phyloP scores from a whole-genome alignment of 176 grass and related monocot species.

The Guadua angustifolia region DNA sequence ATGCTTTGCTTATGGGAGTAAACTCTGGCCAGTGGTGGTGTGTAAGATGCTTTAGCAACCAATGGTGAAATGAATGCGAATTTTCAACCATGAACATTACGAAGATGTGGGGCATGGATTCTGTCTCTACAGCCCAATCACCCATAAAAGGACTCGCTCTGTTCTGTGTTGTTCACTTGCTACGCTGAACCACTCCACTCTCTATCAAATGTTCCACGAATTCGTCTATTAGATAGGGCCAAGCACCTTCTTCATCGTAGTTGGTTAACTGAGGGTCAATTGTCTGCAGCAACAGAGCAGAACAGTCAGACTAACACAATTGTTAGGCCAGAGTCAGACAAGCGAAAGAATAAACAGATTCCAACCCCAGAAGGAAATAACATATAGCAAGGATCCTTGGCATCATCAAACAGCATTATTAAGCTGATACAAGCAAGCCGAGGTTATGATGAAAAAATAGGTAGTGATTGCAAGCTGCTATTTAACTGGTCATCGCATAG shows the following conservation, averaged over 20 bases:
- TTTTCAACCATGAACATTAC: no score
- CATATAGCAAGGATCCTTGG: neutral
- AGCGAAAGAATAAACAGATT: neutral
- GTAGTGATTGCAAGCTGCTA: neutral
- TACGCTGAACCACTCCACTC: conserved; percentile 68
- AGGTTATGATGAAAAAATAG: neutral
- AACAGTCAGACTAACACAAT: neutral
- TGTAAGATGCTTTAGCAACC: no score
- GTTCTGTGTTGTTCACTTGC: conserved; percentile 37
- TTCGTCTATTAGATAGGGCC: conserved; percentile 99
- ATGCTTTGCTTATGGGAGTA: neutral
- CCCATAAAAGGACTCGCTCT: neutral
- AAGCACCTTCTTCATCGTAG: conserved; percentile 91
- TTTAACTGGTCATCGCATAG: neutral
- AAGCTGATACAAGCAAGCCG: neutral
- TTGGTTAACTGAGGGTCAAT: conserved; percentile 87
- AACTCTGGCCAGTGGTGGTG: neutral
- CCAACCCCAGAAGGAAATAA: neutral
- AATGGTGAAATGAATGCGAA: no score
- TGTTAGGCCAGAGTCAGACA: neutral
- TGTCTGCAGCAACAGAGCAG: conserved; percentile 48
- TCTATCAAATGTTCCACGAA: conserved; percentile 91
- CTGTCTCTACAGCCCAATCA: conserved; percentile 46
- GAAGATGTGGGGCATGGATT: neutral
- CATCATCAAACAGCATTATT: neutral